Conservation (phyloP, 2,329 filamentous ascomycete genomes). For the Pseudogymnoascus sp. region DNA sequence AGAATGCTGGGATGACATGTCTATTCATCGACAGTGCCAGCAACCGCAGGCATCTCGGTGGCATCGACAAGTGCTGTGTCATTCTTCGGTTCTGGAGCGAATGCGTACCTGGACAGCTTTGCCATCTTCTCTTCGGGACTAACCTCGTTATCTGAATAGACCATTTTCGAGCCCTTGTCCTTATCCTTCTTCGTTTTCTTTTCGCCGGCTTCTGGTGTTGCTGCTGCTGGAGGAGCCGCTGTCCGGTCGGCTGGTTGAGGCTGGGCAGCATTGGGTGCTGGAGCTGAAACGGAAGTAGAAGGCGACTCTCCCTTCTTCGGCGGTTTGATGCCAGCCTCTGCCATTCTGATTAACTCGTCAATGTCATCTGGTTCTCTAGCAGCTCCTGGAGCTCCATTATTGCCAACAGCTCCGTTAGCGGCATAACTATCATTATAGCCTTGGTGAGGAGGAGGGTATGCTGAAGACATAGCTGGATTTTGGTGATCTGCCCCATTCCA, state of each 20-base stretch:
- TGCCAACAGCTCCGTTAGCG: slow-evolving; percentile 38
- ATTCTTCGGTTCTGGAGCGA: slow-evolving; percentile 39
- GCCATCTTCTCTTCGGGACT: slow-evolving; percentile 91
- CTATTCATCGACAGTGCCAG: slow-evolving; percentile 19
- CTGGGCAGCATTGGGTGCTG: slow-evolving; percentile 25
- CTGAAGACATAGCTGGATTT: slow-evolving; percentile 33
- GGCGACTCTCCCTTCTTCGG: slow-evolving; percentile 34
- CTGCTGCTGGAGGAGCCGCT: slow-evolving; percentile 30
- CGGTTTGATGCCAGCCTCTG: slow-evolving; percentile 52
- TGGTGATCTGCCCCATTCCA: slow-evolving; percentile 30
- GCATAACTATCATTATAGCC: slow-evolving; percentile 28
- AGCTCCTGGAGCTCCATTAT: slow-evolving; percentile 41
- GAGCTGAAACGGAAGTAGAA: slow-evolving; percentile 36
- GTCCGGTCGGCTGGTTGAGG: slow-evolving; percentile 39
- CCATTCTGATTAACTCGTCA: slow-evolving; percentile 58
- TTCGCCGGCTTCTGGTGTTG: slow-evolving; percentile 36
- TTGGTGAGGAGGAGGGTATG: slow-evolving; percentile 30
- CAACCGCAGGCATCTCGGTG: slow-evolving; percentile 19
- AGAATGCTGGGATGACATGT: neutral
- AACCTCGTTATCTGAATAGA: slow-evolving; percentile 72
- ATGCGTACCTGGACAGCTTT: slow-evolving; percentile 66
- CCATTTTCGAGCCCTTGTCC: slow-evolving; percentile 62
- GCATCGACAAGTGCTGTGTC: slow-evolving; percentile 26
- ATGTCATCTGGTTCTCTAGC: slow-evolving; percentile 51
- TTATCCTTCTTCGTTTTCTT: slow-evolving; percentile 65